Evolutionary conservation across 495 filamentous ascomycete genomes (phyloP).

Genomic region (Aspergillus olivimuriae): DNA sequence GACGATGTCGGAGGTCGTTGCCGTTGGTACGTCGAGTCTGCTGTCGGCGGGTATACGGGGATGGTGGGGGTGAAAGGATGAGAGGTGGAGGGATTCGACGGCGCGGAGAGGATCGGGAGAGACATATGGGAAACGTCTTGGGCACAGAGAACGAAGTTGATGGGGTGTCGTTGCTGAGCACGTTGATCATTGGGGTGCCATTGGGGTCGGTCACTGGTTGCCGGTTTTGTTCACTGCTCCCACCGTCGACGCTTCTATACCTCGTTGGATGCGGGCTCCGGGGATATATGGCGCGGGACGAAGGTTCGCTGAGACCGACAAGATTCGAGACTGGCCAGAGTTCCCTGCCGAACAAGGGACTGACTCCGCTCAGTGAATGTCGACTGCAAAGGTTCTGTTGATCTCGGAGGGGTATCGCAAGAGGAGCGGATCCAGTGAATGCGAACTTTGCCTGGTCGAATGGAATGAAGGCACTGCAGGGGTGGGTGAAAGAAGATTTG

Average conservation of each 20-base stretch:
- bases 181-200: constrained; percentile 13
- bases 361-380: background rate
- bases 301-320: background rate
- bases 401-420: constrained; percentile 11
- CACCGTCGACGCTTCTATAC: background rate
- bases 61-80: constrained; percentile 24
- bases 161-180: constrained; percentile 5
- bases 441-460: constrained; percentile 21
- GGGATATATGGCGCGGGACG: background rate
- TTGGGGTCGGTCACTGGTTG: constrained; percentile 4
- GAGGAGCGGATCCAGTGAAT: constrained; percentile 18
- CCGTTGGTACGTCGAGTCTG: constrained; percentile 16
- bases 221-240: background rate
- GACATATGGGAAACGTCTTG: constrained; percentile 27
- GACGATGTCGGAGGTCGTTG: constrained; percentile 14
- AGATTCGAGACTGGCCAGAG: background rate
- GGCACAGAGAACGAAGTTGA: constrained; percentile 3
- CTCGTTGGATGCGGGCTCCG: background rate
- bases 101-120: constrained; percentile 24
- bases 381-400: background rate
- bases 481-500: constrained; percentile 9
- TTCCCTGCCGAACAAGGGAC: background rate
- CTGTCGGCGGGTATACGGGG: constrained; percentile 10
- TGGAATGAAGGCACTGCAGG: constrained; percentile 34
- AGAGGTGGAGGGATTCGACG: constrained; percentile 18